phyloP scores from a whole-genome alignment of 768 basidiomycete species.

The Hemileccinum impolitum region DNA sequence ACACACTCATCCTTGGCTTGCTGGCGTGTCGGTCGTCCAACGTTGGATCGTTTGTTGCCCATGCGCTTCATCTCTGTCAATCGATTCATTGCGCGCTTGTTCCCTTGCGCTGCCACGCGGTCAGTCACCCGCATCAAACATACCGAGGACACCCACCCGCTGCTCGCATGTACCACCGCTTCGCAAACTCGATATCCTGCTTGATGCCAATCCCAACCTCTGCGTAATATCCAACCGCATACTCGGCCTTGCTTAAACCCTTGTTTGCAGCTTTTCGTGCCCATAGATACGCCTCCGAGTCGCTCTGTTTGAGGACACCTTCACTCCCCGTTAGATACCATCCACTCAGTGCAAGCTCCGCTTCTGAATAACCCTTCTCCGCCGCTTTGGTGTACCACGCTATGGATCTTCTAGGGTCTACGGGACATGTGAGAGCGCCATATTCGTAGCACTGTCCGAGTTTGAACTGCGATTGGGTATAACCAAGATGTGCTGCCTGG shows the following conservation, averaged over 20 bases:
- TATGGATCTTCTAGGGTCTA: conserved; percentile 91
- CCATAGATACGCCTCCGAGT: conserved; percentile 99
- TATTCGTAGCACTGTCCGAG: conserved; percentile 96
- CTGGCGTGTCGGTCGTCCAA: conserved; percentile 85
- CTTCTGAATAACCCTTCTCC: conserved; percentile 92
- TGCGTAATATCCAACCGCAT: conserved; percentile 97
- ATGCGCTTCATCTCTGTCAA: conserved; percentile 93
- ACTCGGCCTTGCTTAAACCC: conserved; percentile 94
- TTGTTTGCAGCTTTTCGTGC: conserved; percentile 95
- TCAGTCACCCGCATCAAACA: conserved; percentile 2
- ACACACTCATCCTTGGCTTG: conserved; percentile 94
- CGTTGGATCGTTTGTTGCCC: conserved; percentile 74
- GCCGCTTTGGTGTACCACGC: conserved; percentile 99
- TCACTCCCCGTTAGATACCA: conserved; percentile 98
- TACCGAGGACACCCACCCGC: conserved; percentile 61
- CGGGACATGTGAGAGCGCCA: conserved; percentile 80
- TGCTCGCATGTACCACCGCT: conserved; percentile 98
- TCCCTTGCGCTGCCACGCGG: conserved; percentile 78
- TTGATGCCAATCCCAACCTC: conserved; percentile 98
- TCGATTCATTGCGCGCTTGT: conserved; percentile 94
- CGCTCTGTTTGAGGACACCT: conserved; percentile 94
- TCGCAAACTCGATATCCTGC: conserved; percentile 92
- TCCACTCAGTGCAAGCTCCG: conserved; percentile 92
- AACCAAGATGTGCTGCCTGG: conserved; percentile 89
- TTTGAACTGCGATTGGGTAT: conserved; percentile 92